These are phyloP conservation scores for Colletotrichum camelliae DNA, from an alignment of 2,329 filamentous ascomycete species.

Conservation along the genomic window DNA sequence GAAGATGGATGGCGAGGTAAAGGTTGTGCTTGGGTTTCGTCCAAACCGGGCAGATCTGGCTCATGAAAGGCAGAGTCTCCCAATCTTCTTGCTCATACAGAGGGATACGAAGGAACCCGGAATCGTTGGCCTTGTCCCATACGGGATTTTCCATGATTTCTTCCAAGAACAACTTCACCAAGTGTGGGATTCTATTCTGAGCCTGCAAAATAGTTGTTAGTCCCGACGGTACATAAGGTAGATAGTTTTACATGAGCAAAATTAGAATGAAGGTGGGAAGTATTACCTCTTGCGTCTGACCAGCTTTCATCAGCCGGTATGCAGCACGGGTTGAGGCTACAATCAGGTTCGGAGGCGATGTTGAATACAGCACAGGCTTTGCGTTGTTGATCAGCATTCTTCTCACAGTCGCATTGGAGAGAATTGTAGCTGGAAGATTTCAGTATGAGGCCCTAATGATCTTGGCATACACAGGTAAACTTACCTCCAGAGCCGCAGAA, in stretches of 20 bases:
- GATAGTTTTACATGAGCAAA: no score
- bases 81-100: conserved; percentile 26
- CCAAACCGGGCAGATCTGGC: conserved; percentile 35
- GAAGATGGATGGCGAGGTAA: conserved; percentile 30
- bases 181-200: neutral
- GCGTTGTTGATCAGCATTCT: conserved; percentile 25
- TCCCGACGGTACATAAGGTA: no score
- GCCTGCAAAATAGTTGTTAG: neutral
- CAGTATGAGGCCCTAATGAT: neutral
- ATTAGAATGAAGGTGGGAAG: no score
- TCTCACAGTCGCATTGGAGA: conserved; percentile 24
- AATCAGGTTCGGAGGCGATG: conserved; percentile 24
- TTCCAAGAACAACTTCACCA: conserved; percentile 26
- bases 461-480: neutral
- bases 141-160: conserved; percentile 25
- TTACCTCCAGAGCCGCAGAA: conserved; percentile 41
- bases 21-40: conserved; percentile 25
- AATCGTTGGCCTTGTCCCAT: conserved; percentile 27
- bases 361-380: conserved; percentile 22
- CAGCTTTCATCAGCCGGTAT: conserved; percentile 23
- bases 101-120: conserved; percentile 32
- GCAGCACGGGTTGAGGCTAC: conserved; percentile 25
- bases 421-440: conserved; percentile 19
- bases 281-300: neutral
- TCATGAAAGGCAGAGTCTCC: conserved; percentile 25